Conservation (phyloP, 306 rosid genomes). For the Parietaria judaica region DNA sequence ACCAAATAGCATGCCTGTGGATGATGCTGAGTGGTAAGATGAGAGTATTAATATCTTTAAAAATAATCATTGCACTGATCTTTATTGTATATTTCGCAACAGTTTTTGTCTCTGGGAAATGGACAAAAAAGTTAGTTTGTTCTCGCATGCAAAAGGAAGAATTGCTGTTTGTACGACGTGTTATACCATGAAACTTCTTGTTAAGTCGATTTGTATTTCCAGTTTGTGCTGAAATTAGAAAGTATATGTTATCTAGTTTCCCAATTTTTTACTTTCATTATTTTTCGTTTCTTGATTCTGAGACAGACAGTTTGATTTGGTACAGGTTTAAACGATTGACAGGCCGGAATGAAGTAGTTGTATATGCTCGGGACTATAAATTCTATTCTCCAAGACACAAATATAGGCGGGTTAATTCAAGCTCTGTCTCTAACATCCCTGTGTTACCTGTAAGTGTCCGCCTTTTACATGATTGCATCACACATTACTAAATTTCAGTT, state of each 20-base stretch:
- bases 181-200: too few species aligned
- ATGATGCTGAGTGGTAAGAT: slow-evolving; percentile 78
- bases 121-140: too few species aligned
- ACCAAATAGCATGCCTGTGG: slow-evolving; percentile 51
- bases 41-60: slow-evolving; percentile 1
- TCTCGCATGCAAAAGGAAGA: too few species aligned
- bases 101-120: too few species aligned
- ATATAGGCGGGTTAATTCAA: slow-evolving; percentile 61
- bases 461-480: slow-evolving; percentile 21
- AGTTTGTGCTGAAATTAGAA: too few species aligned
- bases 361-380: slow-evolving; percentile 62
- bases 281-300: not conserved
- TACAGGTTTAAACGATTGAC: slow-evolving; percentile 87
- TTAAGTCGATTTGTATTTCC: too few species aligned
- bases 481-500: not conserved
- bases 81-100: too few species aligned
- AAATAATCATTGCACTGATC: not conserved
- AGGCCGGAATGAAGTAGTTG: slow-evolving; percentile 80
- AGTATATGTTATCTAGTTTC: too few species aligned
- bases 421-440: slow-evolving; percentile 49
- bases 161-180: too few species aligned
- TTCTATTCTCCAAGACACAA: slow-evolving; percentile 96
- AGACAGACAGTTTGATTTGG: not conserved
- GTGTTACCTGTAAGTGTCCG: slow-evolving; percentile 59
- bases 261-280: too few species aligned